Conservation (phyloP, 192 early-diverging fungal species). For the Backusella circina region DNA sequence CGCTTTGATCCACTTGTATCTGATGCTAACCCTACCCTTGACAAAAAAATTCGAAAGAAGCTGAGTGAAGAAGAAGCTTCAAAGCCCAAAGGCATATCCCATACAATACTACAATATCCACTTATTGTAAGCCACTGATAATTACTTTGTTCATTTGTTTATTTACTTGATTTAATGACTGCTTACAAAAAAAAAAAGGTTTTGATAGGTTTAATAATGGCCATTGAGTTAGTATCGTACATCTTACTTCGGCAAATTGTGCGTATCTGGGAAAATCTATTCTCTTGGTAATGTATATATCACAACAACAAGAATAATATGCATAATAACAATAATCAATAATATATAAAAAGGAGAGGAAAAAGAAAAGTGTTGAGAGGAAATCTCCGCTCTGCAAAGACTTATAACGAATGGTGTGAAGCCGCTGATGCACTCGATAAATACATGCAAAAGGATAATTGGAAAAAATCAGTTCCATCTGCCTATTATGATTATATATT, state of each 20-base stretch:
- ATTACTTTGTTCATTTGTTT: not conserved
- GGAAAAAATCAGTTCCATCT: constrained; percentile 57
- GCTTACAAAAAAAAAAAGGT: constrained; percentile 35
- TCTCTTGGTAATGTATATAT: constrained; percentile 45
- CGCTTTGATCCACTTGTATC: constrained; percentile 34
- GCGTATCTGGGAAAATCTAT: constrained; percentile 57
- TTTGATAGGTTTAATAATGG: constrained; percentile 53
- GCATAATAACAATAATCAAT: too few species aligned
- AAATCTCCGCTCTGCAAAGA: constrained; percentile 45
- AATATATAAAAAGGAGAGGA: constrained; percentile 49
- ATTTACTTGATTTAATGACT: not conserved
- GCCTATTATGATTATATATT: constrained; percentile 62
- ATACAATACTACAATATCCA: constrained; percentile 48
- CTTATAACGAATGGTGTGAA: constrained; percentile 59
- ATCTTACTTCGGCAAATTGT: constrained; percentile 57
- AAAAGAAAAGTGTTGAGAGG: constrained; percentile 39
- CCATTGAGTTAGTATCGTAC: constrained; percentile 58
- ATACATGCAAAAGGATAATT: constrained; percentile 59
- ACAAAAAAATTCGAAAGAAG: constrained; percentile 24
- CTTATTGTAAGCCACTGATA: constrained; percentile 39
- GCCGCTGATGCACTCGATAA: constrained; percentile 57
- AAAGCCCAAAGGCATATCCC: constrained; percentile 30
- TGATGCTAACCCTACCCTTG: constrained; percentile 42
- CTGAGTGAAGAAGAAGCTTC: constrained; percentile 9
- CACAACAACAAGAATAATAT: too few species aligned